A percentile compares a stretch with the other conserved stretches of the same genome.
These are phyloP conservation scores for Aureobasidium sp. DNA, from an alignment of 2,329 filamentous ascomycete species.

Conservation along the genomic window DNA sequence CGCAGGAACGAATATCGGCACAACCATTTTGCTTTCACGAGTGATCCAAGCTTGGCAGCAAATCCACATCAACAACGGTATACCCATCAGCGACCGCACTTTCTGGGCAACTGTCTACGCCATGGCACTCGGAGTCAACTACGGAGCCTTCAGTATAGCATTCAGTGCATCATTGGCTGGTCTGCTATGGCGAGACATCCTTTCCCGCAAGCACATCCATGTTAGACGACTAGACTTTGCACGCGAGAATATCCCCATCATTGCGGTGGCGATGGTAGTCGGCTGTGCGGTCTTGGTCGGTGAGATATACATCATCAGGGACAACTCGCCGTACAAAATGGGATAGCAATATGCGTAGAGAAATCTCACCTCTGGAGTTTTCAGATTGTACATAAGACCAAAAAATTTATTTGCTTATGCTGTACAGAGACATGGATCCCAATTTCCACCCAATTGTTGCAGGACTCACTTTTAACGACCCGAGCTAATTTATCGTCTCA, in stretches of 20 bases:
- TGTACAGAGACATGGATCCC: too few species aligned
- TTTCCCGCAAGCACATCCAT: slow-evolving; percentile 59
- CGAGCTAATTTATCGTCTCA: too few species aligned
- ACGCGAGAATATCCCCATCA: slow-evolving; percentile 62
- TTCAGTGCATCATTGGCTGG: slow-evolving; percentile 67
- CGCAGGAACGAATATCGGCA: slow-evolving; percentile 69
- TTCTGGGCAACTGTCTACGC: slow-evolving; percentile 70
- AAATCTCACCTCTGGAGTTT: not conserved
- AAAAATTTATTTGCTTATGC: not conserved
- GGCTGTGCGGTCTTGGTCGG: slow-evolving; percentile 56
- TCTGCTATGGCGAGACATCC: slow-evolving; percentile 65
- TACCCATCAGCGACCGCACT: slow-evolving; percentile 53
- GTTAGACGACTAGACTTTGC: slow-evolving; percentile 60
- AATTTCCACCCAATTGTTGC: too few species aligned
- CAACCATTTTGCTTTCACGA: slow-evolving; percentile 64
- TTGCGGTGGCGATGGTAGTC: slow-evolving; percentile 59
- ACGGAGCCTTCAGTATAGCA: slow-evolving; percentile 64
- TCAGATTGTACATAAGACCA: not conserved
- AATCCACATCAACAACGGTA: slow-evolving; percentile 45
- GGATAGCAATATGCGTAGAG: not conserved
- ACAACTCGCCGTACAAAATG: slow-evolving; percentile 31
- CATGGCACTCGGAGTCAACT: slow-evolving; percentile 70
- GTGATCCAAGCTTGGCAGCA: slow-evolving; percentile 61
- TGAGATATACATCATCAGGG: slow-evolving; percentile 54
- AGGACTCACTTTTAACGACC: too few species aligned